Evolutionary conservation across 129 eudicot genomes (phyloP).

Genomic region (Daucus carota): DH1_v3.0 NC_030383.2:6113001-6113500

Average conservation of each 20-base stretch:
- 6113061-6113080: not conserved
- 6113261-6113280: constrained; percentile 86
- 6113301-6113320: constrained; percentile 56
- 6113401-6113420: constrained; percentile 40
- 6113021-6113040: not conserved
- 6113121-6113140: no score
- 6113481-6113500: no score
- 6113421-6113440: constrained; percentile 87
- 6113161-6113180: not conserved
- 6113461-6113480: no score
- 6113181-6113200: not conserved
- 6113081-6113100: no score
- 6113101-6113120: not conserved
- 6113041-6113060: not conserved
- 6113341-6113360: constrained; percentile 54
- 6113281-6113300: constrained; percentile 76
- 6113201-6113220: no score
- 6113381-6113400: constrained; percentile 61
- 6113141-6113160: not conserved
- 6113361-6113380: constrained; percentile 77
- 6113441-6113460: constrained; percentile 82
- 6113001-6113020: no score
- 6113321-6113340: constrained; percentile 60
- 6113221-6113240: no score
- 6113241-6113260: constrained; percentile 31